A percentile compares a stretch with the other conserved stretches of the same genome.
Conservation (phyloP, 345 rosid species). For the Mercurialis annua region DNA sequence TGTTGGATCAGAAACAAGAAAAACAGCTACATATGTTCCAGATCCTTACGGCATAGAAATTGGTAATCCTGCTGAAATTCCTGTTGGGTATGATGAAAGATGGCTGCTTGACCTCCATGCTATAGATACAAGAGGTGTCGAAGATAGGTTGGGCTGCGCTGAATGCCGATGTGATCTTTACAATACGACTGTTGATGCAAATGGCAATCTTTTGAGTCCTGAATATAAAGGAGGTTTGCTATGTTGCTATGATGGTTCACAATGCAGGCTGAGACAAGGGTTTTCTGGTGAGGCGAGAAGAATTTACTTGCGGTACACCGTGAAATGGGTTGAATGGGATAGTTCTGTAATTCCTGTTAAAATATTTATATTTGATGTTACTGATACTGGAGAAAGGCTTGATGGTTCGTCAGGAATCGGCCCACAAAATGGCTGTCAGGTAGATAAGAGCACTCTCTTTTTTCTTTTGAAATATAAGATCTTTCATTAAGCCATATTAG, state of each 20-base stretch:
- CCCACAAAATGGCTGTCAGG: constrained; percentile 60
- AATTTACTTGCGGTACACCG: constrained; percentile 59
- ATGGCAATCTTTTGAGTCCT: constrained; percentile 46
- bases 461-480: background rate
- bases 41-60: constrained; percentile 85
- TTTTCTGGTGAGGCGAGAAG: constrained; percentile 44
- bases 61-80: constrained; percentile 57
- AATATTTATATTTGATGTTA: constrained; percentile 67
- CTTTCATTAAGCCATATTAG: background rate
- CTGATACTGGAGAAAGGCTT: constrained; percentile 53
- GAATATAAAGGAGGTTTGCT: constrained; percentile 61
- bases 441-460: constrained; percentile 19
- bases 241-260: constrained; percentile 70
- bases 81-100: constrained; percentile 61
- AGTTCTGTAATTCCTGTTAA: constrained; percentile 53
- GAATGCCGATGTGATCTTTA: constrained; percentile 77
- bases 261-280: constrained; percentile 55
- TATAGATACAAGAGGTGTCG: constrained; percentile 78
- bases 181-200: constrained; percentile 55
- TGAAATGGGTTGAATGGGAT: constrained; percentile 76
- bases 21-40: constrained; percentile 56
- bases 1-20: constrained; percentile 80
- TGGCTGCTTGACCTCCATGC: constrained; percentile 87
- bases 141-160: constrained; percentile 65
- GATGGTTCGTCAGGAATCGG: constrained; percentile 33